A percentile compares a stretch with the other conserved stretches of the same genome.
phyloP scores from a whole-genome alignment of 192 early-diverging fungal genomes.

The Backusella morwellensis region DNA sequence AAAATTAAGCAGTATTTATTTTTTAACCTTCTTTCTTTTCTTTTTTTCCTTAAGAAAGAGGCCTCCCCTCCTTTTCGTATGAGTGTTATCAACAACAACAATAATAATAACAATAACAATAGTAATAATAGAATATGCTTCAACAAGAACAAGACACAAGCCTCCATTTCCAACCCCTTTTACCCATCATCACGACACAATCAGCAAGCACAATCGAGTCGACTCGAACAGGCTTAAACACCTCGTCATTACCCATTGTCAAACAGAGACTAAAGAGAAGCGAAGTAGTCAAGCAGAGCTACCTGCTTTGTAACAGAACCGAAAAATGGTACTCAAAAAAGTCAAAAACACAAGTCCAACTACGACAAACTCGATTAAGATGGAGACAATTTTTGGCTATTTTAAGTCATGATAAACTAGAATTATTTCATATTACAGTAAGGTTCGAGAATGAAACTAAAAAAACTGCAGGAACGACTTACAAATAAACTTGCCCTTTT shows the following conservation, averaged over 20 bases:
- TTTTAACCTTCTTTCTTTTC: background rate
- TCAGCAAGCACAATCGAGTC: background rate
- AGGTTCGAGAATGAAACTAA: background rate
- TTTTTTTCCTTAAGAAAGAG: background rate
- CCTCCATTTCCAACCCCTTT: background rate
- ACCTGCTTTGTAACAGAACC: background rate
- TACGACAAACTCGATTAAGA: slow-evolving; percentile 3
- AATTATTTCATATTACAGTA: slow-evolving; percentile 15
- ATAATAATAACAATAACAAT: background rate
- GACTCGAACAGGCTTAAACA: background rate
- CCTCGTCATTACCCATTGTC: background rate
- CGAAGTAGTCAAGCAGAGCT: background rate
- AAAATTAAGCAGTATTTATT: background rate
- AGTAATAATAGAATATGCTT: background rate
- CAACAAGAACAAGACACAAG: background rate
- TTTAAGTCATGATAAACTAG: background rate
- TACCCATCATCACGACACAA: background rate
- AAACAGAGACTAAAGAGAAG: background rate
- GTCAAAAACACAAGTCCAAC: background rate
- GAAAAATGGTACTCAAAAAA: slow-evolving; percentile 1
- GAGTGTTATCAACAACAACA: background rate
- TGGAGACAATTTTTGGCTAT: slow-evolving; percentile 2
- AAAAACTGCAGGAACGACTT: background rate
- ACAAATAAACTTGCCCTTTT: background rate
- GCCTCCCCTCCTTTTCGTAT: background rate